Evolutionary conservation across 345 rosid genomes (phyloP), one percentile per base, ranked within the genome.

Genomic region (Populus tremula): DNA sequence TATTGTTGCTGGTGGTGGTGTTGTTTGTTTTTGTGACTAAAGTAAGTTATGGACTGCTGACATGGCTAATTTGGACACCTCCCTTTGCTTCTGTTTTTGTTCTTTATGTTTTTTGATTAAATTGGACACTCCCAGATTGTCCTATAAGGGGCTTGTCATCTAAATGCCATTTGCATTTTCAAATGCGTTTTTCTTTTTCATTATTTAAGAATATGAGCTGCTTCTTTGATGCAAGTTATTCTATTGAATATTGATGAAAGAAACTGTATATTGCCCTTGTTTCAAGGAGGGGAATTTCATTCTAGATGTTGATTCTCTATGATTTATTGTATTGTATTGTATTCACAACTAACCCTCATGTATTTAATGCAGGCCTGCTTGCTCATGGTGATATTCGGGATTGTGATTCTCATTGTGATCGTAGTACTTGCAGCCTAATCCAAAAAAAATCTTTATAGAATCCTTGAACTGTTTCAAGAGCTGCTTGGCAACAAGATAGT

Each of bases 351-450:
- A 6, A 63, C 16, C 16, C 67, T 8, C 41, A 8, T 67, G n/a
- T 80, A 39, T 47, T 33, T 29, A n/a, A 27, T 81, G 85, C 90
- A 94, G 98, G 66, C 90, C 54, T 94, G 98, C 81, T 87, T 94
- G 90, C 91, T 94, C 66, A 78, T 93, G 92, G 95, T 94, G 87
- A 94, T 94, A 78, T 94, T 93, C 18, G 95, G 95, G 75, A 89
- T 91, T 11, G 90, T 88, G 82, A 89, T 94, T 56, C 93, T 93
- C 86, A 91, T 91, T 6, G 90, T 94, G 84, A 82, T 93, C 70
- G 78, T 93, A 82, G 90, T 94, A 59, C 87, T 94, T 2, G 88
- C 87, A 14, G 96, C 93, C 65, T 94, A 82, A 90, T 74, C 39
- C 72, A 41, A 39, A 21, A 64, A 1, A 29, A 59, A 9, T 64